Percentiles rank a stretch among this genome's conserved stretches.
These are phyloP conservation scores for Ogataea zsoltii DNA, from an alignment of 805 yeast species.

Conservation along the genomic window DNA sequence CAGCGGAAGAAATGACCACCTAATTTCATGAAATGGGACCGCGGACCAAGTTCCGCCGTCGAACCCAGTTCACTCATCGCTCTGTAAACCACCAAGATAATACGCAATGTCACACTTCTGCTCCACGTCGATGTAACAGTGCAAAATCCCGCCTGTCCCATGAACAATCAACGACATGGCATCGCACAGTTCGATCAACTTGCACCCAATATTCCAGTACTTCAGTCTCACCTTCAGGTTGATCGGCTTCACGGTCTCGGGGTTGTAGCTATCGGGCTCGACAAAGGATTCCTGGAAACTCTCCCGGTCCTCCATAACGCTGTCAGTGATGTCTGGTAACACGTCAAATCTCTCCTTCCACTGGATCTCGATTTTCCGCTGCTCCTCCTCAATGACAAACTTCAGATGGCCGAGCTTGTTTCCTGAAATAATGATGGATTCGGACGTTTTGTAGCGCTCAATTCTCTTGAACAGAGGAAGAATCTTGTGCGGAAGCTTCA, in stretches of 20 bases:
- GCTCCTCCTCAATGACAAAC: constrained; percentile 56
- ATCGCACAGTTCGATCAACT: constrained; percentile 60
- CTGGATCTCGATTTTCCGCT: constrained; percentile 51
- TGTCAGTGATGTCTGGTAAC: constrained; percentile 21
- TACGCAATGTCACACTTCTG: constrained; percentile 67
- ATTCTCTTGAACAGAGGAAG: constrained; percentile 56
- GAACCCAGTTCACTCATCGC: too few relatives aligned
- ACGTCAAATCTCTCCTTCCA: constrained; percentile 60
- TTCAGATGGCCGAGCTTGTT: constrained; percentile 50
- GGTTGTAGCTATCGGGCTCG: constrained; percentile 13
- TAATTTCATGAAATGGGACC: too few relatives aligned
- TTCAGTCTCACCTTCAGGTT: constrained; percentile 54
- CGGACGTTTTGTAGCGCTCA: constrained; percentile 62
- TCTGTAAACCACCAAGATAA: constrained; percentile 46
- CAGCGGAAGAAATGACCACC: too few relatives aligned
- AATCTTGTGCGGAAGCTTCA: constrained; percentile 53
- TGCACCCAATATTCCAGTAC: constrained; percentile 71
- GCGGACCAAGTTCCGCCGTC: too few relatives aligned
- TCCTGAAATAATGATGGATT: constrained; percentile 50
- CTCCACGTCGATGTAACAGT: constrained; percentile 64
- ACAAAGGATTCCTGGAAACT: constrained; percentile 15
- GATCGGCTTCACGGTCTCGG: constrained; percentile 31
- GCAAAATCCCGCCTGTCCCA: constrained; percentile 57
- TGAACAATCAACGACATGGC: constrained; percentile 57
- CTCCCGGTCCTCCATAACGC: constrained; percentile 30